Conservation (phyloP, 495 filamentous ascomycete genomes). For the Tuber calosporum region DNA sequence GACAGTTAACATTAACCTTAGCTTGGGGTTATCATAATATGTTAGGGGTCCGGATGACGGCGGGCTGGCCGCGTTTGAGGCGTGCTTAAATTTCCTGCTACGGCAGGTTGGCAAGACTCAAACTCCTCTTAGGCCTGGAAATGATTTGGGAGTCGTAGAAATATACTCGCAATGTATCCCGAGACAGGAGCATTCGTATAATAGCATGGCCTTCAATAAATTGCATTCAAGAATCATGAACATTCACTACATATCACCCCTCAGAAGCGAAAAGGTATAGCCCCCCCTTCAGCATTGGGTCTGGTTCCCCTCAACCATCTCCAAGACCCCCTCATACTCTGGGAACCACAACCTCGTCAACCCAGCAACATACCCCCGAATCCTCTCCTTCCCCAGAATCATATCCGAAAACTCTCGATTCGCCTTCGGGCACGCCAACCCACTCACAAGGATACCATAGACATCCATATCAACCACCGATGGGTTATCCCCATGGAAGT, state of each 20-base stretch:
- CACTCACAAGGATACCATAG: constrained; percentile 11
- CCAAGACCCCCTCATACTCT: constrained; percentile 22
- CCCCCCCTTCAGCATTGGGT: not conserved
- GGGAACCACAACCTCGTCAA: constrained; percentile 26
- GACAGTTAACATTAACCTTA: too few species aligned
- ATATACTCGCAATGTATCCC: not conserved
- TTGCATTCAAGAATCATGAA: not conserved
- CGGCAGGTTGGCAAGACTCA: not conserved
- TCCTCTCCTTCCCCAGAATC: constrained; percentile 16
- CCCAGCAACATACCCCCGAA: constrained; percentile 13
- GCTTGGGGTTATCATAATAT: too few species aligned
- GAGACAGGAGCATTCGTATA: not conserved
- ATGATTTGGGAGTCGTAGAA: not conserved
- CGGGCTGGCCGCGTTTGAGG: too few species aligned
- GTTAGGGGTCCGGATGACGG: too few species aligned
- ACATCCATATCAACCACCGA: constrained; percentile 17
- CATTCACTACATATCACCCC: not conserved
- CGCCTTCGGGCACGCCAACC: constrained; percentile 5
- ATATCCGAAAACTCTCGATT: constrained; percentile 18
- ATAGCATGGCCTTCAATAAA: not conserved
- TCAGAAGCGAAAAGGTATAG: not conserved
- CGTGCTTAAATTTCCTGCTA: too few species aligned
- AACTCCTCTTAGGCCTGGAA: not conserved
- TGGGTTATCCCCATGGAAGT: constrained; percentile 25
- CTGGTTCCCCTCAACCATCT: constrained; percentile 5